Evolutionary conservation across 1,284 basidiomycete species (phyloP).

Genomic region (Rhodotorula sp.): DNA sequence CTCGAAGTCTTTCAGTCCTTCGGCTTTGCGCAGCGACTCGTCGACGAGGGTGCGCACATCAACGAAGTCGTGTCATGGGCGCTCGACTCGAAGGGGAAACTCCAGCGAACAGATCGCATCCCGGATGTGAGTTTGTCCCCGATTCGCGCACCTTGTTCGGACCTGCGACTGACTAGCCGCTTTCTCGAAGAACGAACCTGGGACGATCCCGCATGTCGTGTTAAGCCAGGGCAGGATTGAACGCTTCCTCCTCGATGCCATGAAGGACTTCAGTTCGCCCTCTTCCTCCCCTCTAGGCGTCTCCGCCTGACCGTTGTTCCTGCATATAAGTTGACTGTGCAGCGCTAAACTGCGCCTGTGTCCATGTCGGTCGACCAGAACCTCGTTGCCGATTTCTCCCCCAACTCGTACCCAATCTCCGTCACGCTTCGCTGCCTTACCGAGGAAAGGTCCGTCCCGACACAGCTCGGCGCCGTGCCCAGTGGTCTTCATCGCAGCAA

Average conservation of each 20-base stretch:
- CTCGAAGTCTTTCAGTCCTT: slow-evolving; percentile 60
- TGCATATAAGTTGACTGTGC: slow-evolving; percentile 57
- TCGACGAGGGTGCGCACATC: slow-evolving; percentile 55
- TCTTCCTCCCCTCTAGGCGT: no score
- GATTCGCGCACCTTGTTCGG: not conserved
- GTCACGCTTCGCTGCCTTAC: slow-evolving; percentile 55
- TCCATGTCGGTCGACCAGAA: slow-evolving; percentile 54
- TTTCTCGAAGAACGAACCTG: slow-evolving; percentile 31
- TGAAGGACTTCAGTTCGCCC: slow-evolving; percentile 41
- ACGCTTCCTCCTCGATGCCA: slow-evolving; percentile 61
- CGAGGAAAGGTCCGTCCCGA: slow-evolving; percentile 19
- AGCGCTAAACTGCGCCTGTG: slow-evolving; percentile 59
- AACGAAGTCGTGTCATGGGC: slow-evolving; percentile 67
- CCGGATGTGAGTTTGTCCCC: slow-evolving; percentile 27
- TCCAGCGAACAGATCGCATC: slow-evolving; percentile 42
- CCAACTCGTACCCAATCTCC: slow-evolving; percentile 53
- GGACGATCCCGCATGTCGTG: slow-evolving; percentile 62
- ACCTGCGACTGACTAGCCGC: not conserved
- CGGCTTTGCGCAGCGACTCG: slow-evolving; percentile 60
- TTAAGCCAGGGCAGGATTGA: slow-evolving; percentile 74
- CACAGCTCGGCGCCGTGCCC: slow-evolving; percentile 32
- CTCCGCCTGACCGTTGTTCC: slow-evolving; percentile 52
- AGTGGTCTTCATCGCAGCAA: slow-evolving; percentile 45
- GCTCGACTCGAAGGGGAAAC: slow-evolving; percentile 59
- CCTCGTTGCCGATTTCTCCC: slow-evolving; percentile 45